Conservation (phyloP, 768 basidiomycete genomes). For the Tulasnella sp. region DNA sequence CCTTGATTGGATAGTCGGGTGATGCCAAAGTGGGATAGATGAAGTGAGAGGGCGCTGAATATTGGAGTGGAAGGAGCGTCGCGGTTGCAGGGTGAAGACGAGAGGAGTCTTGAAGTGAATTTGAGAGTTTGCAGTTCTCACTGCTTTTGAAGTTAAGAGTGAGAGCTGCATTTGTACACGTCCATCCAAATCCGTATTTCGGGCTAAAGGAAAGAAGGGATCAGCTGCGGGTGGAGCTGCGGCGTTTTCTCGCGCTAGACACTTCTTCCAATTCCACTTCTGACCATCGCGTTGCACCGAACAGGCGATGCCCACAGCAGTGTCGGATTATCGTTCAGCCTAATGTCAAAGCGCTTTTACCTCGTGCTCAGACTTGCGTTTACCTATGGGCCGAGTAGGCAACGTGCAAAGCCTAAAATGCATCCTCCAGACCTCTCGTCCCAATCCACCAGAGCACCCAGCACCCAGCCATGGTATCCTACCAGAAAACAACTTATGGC, state of each 20-base stretch:
- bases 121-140: background rate
- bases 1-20: background rate
- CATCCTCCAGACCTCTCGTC: background rate
- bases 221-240: background rate
- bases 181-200: background rate
- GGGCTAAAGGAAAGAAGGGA: background rate
- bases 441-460: background rate
- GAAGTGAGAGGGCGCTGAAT: background rate
- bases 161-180: conserved; percentile 9
- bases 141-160: background rate
- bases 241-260: background rate
- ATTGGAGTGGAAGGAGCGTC: background rate
- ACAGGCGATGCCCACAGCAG: background rate
- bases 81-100: background rate
- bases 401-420: background rate
- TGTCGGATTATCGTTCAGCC: background rate
- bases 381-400: background rate
- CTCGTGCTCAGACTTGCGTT: background rate
- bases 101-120: background rate
- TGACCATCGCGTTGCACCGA: background rate
- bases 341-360: background rate
- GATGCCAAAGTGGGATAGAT: background rate
- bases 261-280: background rate
- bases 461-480: background rate
- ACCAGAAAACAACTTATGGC: background rate